Conservation (phyloP, 805 yeast species). For the Peterozyma toletana region DNA sequence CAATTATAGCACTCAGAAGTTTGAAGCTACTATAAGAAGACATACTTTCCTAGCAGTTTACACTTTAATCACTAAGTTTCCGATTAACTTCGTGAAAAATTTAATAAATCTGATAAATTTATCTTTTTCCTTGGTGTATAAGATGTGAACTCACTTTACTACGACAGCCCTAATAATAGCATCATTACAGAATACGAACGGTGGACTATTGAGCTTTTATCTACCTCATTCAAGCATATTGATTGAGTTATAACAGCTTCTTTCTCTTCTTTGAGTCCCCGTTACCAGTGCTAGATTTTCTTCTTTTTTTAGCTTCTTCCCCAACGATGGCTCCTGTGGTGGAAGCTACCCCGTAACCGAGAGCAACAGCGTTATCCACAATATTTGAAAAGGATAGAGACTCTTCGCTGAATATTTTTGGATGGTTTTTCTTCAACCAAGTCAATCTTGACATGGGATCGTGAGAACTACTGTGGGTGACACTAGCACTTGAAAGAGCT, state of each 20-base stretch:
- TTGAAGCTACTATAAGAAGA: not conserved
- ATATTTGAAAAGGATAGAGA: not conserved
- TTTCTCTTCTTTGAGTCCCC: not conserved
- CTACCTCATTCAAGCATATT: too few relatives aligned
- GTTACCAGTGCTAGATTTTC: too few relatives aligned
- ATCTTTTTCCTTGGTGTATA: not conserved
- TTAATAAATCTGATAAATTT: too few relatives aligned
- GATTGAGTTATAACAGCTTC: not conserved
- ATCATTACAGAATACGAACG: not conserved
- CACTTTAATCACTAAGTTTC: too few relatives aligned
- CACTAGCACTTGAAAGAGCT: not conserved
- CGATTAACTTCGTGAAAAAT: too few relatives aligned
- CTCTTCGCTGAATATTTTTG: not conserved
- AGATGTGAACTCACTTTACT: not conserved
- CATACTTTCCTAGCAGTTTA: not conserved
- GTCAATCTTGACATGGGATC: not conserved
- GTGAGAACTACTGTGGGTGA: not conserved
- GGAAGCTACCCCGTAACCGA: not conserved
- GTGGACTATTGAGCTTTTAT: too few relatives aligned
- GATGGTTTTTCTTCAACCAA: not conserved
- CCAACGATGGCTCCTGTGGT: too few relatives aligned
- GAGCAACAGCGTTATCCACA: not conserved
- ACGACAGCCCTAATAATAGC: not conserved
- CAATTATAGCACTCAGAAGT: slow-evolving; percentile 12
- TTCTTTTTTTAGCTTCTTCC: too few relatives aligned